phyloP scores from a whole-genome alignment of 2,329 filamentous ascomycete species.

The Monosporascus cannonballus region DNA sequence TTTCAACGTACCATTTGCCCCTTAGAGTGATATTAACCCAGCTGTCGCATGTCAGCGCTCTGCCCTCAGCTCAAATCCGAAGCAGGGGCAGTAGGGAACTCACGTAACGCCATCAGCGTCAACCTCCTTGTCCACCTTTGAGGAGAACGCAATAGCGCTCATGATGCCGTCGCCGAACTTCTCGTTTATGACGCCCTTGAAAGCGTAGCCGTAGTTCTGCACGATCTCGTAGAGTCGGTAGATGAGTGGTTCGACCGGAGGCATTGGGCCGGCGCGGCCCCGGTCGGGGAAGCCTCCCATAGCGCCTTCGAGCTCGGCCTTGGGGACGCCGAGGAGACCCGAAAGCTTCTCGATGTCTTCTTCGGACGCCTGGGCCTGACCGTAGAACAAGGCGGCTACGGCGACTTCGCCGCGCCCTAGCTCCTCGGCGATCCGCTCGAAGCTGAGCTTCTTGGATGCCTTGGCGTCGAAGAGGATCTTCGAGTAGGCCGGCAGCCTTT shows the following conservation, averaged over 20 bases:
- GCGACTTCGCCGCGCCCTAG: constrained; percentile 79
- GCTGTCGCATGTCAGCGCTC: constrained; percentile 10
- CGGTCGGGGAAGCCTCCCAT: constrained; percentile 74
- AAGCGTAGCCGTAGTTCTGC: constrained; percentile 94
- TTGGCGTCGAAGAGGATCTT: constrained; percentile 77
- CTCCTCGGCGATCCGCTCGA: constrained; percentile 68
- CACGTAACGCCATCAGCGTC: constrained; percentile 68
- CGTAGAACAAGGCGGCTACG: constrained; percentile 85
- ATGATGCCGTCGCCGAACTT: constrained; percentile 95
- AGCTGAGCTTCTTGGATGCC: constrained; percentile 66
- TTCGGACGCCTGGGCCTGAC: constrained; percentile 66
- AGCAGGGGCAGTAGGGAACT: constrained; percentile 8
- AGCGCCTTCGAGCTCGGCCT: constrained; percentile 51
- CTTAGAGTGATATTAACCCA: constrained; percentile 27
- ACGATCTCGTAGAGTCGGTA: constrained; percentile 92
- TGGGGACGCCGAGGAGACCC: constrained; percentile 54
- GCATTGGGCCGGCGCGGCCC: constrained; percentile 74
- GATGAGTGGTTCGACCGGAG: constrained; percentile 77
- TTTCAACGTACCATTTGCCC: constrained; percentile 25
- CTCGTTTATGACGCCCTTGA: constrained; percentile 92
- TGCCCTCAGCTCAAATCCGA: background rate
- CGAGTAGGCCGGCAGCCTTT: constrained; percentile 65
- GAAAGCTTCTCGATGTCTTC: constrained; percentile 65
- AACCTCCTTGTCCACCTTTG: constrained; percentile 88
- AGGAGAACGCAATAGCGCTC: constrained; percentile 89